These are phyloP conservation scores for Prototheca cutis DNA, from an alignment of 163 green algal genomes.

Conservation along the genomic window DNA sequence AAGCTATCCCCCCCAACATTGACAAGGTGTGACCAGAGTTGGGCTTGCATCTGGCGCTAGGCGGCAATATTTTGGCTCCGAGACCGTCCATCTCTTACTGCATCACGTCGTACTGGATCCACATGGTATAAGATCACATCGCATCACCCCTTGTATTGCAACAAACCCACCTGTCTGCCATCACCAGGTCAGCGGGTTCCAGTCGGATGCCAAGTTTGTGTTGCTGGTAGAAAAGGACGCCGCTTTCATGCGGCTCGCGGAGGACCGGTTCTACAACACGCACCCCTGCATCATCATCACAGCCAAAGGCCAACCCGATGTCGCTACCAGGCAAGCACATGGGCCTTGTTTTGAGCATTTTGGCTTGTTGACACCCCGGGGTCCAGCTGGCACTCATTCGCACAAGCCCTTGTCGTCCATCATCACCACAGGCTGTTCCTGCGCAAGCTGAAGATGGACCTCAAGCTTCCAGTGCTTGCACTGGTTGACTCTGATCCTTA, in stretches of 20 bases:
- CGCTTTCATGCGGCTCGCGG: constrained; percentile 91
- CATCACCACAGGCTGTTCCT: constrained; percentile 66
- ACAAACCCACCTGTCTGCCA: no score
- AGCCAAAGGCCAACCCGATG: constrained; percentile 93
- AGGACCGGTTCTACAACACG: constrained; percentile 91
- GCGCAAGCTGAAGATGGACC: constrained; percentile 66
- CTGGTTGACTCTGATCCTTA: constrained; percentile 94
- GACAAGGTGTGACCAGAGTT: constrained; percentile 57
- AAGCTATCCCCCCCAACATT: constrained; percentile 92
- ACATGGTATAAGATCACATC: no score
- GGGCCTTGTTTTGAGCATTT: neutral
- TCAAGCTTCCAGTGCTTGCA: constrained; percentile 88
- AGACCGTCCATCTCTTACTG: neutral
- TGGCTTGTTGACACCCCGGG: no score
- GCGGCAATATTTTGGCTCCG: no score
- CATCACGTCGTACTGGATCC: no score
- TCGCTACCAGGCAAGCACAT: constrained; percentile 71
- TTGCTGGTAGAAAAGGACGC: constrained; percentile 97
- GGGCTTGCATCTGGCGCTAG: neutral
- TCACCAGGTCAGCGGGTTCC: constrained; percentile 68
- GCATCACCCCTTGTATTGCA: no score
- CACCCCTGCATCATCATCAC: constrained; percentile 97
- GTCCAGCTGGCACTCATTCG: no score
- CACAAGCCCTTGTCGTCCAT: neutral
- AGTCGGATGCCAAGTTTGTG: constrained; percentile 82